Base-by-base conservation (phyloP, 163 green algal genomes). In the Volvox carteri region DNA sequence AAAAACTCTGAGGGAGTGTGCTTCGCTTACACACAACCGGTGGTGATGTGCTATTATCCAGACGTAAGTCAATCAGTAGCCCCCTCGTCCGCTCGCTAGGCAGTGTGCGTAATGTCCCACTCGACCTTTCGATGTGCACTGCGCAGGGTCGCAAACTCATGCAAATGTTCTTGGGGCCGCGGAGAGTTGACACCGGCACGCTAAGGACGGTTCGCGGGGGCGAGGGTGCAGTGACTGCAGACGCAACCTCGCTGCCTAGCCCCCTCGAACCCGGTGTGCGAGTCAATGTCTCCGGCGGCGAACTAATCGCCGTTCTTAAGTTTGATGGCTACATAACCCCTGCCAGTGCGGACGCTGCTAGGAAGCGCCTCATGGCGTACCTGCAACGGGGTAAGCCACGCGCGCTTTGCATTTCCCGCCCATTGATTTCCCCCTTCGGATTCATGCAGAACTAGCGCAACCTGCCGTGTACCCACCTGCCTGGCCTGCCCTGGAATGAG, bases 311-410 rank as follows among this genome's bases (percentile, higher is more conserved):
- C 21, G 92, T 94, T 25, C 41, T 86, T 30, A 67, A 58, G 48
- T 96, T 97, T 90, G 94, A 95, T 46, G 95, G 94, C 30, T 91
- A 92, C 86, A 95, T 94, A 72, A 96, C 93, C 11, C 91, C 92
- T 42, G 67, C 92, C 37, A 80, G 70, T 3, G 92, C 90, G 48
- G 90, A 91, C 42, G 75, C 48, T 23, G 90, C 75, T 23, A 58
- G 83, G 18, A 41, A 74, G 42, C 56, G 70, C 56, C 90, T 96
- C 25, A 6, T 92, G 4, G 67, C 76, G 41, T 77, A 37, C 30
- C 76, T 96, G 39, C 2, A 91, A 65, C 54, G 54, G 84, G 89
- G 91, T 93, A 56, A 7, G 84, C 73, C 33, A 0, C 3, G 60
- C 7, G 54, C 54, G 12, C 16, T 58, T n/a, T n/a, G n/a, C n/a